Evolutionary conservation across 257 asterid species (phyloP).

Genomic region (Perilla frutescens): DNA sequence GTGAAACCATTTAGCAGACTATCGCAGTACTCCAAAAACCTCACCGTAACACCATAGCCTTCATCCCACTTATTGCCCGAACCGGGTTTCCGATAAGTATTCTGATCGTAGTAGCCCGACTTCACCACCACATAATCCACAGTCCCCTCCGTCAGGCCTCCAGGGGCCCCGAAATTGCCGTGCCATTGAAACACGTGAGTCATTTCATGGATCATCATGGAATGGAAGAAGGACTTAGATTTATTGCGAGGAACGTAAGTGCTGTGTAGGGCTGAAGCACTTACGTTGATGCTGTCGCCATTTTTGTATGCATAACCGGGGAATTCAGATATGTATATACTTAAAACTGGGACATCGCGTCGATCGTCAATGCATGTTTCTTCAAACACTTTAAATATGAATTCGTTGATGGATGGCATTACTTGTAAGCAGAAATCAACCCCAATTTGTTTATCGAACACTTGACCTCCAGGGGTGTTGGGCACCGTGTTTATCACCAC

Average conservation of each 20-base stretch:
- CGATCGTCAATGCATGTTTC: neutral
- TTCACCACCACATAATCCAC: conserved; percentile 59
- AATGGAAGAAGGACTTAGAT: neutral
- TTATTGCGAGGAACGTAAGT: neutral
- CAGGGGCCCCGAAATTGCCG: conserved; percentile 45
- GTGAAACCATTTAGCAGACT: neutral
- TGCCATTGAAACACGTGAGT: conserved; percentile 55
- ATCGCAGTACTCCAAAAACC: conserved; percentile 18
- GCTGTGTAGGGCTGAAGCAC: neutral
- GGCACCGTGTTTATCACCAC: neutral
- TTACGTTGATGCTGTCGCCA: conserved; percentile 4
- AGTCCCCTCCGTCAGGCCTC: conserved; percentile 48
- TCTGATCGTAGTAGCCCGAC: conserved; percentile 24
- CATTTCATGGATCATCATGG: conserved; percentile 38
- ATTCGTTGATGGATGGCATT: neutral
- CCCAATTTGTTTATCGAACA: neutral
- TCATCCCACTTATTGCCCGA: conserved; percentile 51
- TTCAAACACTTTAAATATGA: neutral
- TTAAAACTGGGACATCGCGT: neutral
- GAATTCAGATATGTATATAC: neutral
- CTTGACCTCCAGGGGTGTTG: neutral
- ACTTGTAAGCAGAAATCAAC: neutral
- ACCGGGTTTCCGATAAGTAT: conserved; percentile 45
- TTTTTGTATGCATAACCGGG: neutral
- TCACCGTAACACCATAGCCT: conserved; percentile 49